A percentile compares a stretch with the other conserved stretches of the same genome.
These are phyloP conservation scores for Vigna nakashimae DNA, from an alignment of 306 rosid species.

Conservation along the genomic window DNA sequence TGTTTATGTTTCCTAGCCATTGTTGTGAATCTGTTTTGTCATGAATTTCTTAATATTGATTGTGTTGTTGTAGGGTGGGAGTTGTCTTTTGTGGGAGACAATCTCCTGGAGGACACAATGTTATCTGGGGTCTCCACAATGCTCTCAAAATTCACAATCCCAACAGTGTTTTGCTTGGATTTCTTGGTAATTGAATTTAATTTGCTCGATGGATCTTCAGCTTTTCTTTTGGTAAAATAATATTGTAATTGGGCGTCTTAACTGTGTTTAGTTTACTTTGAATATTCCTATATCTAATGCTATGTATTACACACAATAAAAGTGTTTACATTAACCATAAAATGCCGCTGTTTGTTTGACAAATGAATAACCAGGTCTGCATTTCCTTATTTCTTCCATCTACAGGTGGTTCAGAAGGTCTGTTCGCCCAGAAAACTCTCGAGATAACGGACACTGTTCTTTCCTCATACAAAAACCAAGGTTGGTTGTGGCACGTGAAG, in stretches of 20 bases:
- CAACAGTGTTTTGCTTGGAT: constrained; percentile 79
- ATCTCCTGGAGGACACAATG: constrained; percentile 99
- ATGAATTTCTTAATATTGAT: constrained; percentile 26
- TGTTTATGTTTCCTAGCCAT: constrained; percentile 2
- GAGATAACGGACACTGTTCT: constrained; percentile 84
- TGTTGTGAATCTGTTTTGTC: constrained; percentile 38
- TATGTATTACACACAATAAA: background rate
- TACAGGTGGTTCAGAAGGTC: constrained; percentile 96
- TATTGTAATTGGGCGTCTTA: background rate
- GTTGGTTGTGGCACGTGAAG: constrained; percentile 51
- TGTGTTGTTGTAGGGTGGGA: constrained; percentile 73
- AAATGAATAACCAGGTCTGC: constrained; percentile 32
- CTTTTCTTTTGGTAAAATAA: background rate
- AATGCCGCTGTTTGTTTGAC: constrained; percentile 1
- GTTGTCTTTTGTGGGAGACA: constrained; percentile 95
- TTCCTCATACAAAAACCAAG: constrained; percentile 92
- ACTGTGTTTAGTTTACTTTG: constrained; percentile 12
- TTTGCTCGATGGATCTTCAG: constrained; percentile 3
- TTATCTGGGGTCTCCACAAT: constrained; percentile 85
- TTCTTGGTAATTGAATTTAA: constrained; percentile 67
- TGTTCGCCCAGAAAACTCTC: constrained; percentile 89
- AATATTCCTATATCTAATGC: constrained; percentile 8
- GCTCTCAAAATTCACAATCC: constrained; percentile 91
- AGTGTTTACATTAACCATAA: background rate
- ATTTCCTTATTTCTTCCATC: constrained; percentile 23